These are phyloP conservation scores for Entomortierella chlamydospora DNA, from an alignment of 192 early-diverging fungal genomes.

Conservation along the genomic window DNA sequence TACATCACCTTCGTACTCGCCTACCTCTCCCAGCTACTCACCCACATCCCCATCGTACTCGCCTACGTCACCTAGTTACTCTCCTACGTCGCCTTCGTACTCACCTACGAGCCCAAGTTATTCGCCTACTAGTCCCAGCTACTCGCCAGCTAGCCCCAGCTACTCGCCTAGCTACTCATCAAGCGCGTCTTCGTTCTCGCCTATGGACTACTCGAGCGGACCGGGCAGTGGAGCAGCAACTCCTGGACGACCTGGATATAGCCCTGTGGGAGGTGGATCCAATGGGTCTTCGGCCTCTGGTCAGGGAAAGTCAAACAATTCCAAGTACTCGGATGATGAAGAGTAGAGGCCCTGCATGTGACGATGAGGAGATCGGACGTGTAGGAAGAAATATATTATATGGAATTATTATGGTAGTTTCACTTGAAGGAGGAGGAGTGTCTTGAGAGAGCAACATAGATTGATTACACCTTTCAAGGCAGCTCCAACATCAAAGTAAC, in stretches of 20 bases:
- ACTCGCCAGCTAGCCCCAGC: constrained; percentile 46
- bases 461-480: too few relatives aligned
- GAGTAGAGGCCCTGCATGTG: constrained; percentile 3
- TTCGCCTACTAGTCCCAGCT: constrained; percentile 66
- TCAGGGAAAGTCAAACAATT: constrained; percentile 21
- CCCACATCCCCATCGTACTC: constrained; percentile 21
- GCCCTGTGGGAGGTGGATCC: constrained; percentile 11
- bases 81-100: constrained; percentile 74
- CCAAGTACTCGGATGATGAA: constrained; percentile 48
- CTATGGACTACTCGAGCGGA: constrained; percentile 58
- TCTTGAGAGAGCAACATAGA: background rate
- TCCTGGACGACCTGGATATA: constrained; percentile 44
- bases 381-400: too few relatives aligned
- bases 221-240: constrained; percentile 34
- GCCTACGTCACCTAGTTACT: constrained; percentile 15
- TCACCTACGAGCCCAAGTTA: constrained; percentile 71
- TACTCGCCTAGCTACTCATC: constrained; percentile 28
- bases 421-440: background rate
- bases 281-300: constrained; percentile 30
- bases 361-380: too few relatives aligned
- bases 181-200: constrained; percentile 58
- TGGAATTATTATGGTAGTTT: too few relatives aligned
- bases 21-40: constrained; percentile 70
- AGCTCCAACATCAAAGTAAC: too few relatives aligned
- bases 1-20: constrained; percentile 78